Conservation (phyloP, 441 rosid genomes). For the Raphanus hybrid region DNA sequence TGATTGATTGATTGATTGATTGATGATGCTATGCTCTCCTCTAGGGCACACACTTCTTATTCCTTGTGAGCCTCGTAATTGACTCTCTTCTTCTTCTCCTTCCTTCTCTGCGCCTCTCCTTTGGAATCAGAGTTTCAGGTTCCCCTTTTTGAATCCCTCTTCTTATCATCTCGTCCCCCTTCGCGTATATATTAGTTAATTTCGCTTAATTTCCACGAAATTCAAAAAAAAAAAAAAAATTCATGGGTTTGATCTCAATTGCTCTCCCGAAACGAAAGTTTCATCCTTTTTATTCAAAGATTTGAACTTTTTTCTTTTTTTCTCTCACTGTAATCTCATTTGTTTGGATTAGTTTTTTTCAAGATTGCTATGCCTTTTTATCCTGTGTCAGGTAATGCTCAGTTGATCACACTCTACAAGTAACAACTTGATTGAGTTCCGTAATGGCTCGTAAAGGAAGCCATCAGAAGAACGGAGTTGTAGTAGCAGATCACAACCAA, state of each 20-base stretch:
- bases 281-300: neutral
- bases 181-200: too few species aligned
- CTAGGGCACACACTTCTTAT: constrained; percentile 22
- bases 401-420: constrained; percentile 31
- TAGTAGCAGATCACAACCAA: constrained; percentile 46
- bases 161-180: too few species aligned
- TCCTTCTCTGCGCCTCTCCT: constrained; percentile 27
- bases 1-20: neutral
- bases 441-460: constrained; percentile 88
- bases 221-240: too few species aligned
- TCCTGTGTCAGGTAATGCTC: neutral
- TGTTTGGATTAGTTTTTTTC: constrained; percentile 9
- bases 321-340: constrained; percentile 3
- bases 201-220: neutral
- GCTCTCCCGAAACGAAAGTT: too few species aligned
- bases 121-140: constrained; percentile 34
- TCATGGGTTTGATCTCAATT: neutral
- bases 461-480: constrained; percentile 72
- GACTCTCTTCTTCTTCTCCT: constrained; percentile 1
- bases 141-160: neutral
- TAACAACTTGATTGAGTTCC: constrained; percentile 2
- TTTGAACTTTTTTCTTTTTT: constrained; percentile 9
- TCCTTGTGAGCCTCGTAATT: constrained; percentile 5
- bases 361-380: neutral
- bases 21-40: neutral